phyloP scores from a whole-genome alignment of 106 monocot genomes.

The Ottelia alismoides region DNA sequence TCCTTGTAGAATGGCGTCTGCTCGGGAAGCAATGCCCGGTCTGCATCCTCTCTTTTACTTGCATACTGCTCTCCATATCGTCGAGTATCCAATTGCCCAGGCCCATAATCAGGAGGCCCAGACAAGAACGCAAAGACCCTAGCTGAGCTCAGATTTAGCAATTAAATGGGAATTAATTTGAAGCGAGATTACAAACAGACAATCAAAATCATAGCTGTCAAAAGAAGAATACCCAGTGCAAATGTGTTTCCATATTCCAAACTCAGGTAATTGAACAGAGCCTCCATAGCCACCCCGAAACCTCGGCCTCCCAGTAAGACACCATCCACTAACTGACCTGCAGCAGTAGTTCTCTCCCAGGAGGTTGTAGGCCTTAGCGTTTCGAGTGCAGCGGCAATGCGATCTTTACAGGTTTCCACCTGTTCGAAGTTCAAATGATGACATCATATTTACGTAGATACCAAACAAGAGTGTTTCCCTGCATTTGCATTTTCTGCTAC shows the following conservation, averaged over 20 bases:
- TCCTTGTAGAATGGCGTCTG: conserved; percentile 97
- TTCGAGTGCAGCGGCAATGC: conserved; percentile 87
- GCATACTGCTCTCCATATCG: conserved; percentile 99
- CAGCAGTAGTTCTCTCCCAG: conserved; percentile 74
- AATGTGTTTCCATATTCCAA: conserved; percentile 92
- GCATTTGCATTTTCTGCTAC: no score
- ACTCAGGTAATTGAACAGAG: conserved; percentile 76
- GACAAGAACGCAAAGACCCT: conserved; percentile 99
- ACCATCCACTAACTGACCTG: conserved; percentile 68
- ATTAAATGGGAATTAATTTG: no score
- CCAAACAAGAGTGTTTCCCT: neutral
- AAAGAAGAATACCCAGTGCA: conserved; percentile 62
- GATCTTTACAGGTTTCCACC: conserved; percentile 92
- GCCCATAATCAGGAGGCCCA: conserved; percentile 99
- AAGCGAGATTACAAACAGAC: neutral
- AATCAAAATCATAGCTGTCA: neutral
- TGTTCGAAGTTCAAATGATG: conserved; percentile 14
- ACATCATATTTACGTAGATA: neutral
- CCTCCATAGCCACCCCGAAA: conserved; percentile 83
- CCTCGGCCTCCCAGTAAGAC: conserved; percentile 81
- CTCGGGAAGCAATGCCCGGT: conserved; percentile 91
- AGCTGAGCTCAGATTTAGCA: conserved; percentile 41
- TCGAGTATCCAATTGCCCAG: conserved; percentile 91
- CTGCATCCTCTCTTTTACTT: conserved; percentile 92
- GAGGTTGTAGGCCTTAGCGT: conserved; percentile 86